Conservation (phyloP, 106 monocot species). For the Dioscorea alata region DNA sequence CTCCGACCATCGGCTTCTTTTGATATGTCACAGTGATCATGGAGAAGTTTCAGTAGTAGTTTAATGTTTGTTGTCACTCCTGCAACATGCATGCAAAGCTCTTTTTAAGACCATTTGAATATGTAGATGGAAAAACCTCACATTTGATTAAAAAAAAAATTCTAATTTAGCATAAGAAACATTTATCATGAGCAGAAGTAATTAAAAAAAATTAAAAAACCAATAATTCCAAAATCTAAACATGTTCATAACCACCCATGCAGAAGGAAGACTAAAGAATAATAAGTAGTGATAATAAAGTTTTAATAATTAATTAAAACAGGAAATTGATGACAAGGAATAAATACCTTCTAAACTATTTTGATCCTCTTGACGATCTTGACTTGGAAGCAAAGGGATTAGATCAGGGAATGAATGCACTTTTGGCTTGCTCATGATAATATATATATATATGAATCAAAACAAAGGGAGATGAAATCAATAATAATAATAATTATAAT, state of each 20-base stretch:
- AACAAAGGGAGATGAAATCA: no score
- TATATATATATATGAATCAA: no score
- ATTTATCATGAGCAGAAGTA: background rate
- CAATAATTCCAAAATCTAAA: no score
- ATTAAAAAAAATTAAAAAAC: background rate
- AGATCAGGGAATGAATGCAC: background rate
- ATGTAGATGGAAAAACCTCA: no score
- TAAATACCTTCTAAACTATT: background rate
- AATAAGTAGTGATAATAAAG: no score
- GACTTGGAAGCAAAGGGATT: background rate
- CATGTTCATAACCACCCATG: background rate
- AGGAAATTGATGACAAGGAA: background rate
- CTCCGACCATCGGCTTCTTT: constrained; percentile 11
- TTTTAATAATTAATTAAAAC: no score
- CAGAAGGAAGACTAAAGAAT: background rate
- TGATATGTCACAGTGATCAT: constrained; percentile 21
- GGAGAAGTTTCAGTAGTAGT: constrained; percentile 36
- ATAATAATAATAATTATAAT: no score
- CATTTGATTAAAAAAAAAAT: no score
- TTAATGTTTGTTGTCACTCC: constrained; percentile 36
- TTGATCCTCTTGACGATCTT: background rate
- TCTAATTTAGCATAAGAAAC: background rate
- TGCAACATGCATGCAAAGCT: background rate
- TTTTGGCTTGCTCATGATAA: background rate
- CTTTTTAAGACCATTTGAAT: no score